These are phyloP conservation scores for Suillus clintonianus DNA, from an alignment of 768 basidiomycete species.

Conservation along the genomic window DNA sequence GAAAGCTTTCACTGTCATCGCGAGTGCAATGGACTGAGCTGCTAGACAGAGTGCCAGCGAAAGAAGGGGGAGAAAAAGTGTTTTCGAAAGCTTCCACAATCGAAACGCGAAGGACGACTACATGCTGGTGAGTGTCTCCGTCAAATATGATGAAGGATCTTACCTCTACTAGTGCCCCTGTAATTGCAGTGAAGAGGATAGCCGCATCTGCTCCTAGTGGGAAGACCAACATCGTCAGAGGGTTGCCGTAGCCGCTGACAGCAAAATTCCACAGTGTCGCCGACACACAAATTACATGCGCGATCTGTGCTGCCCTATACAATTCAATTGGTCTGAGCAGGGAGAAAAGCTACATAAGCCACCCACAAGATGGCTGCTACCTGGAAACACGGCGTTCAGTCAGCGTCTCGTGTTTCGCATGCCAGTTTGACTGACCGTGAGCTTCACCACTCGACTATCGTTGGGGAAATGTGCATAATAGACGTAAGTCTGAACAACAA, in stretches of 20 bases:
- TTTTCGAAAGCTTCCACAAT: constrained; percentile 3
- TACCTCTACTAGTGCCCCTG: background rate
- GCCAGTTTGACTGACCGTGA: constrained; percentile 1
- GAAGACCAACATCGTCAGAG: background rate
- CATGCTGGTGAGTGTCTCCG: background rate
- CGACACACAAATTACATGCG: background rate
- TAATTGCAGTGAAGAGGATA: constrained; percentile 1
- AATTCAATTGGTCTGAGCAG: background rate
- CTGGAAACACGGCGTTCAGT: background rate
- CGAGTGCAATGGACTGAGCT: background rate
- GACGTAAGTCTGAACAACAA: constrained; percentile 11
- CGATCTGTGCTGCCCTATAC: background rate
- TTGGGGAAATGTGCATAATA: constrained; percentile 13
- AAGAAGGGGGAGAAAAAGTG: background rate
- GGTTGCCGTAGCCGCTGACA: background rate
- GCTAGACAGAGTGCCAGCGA: background rate
- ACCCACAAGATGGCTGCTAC: constrained; percentile 7
- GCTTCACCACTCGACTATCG: constrained; percentile 7
- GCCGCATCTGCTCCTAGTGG: background rate
- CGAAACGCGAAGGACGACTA: constrained; percentile 1
- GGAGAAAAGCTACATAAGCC: background rate
- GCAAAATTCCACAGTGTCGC: background rate
- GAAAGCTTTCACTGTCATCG: background rate
- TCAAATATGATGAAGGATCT: background rate
- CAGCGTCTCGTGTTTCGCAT: background rate